These are phyloP conservation scores for Hanseniaspora hatyaiensis DNA, from an alignment of 805 yeast species.

Conservation along the genomic window DNA sequence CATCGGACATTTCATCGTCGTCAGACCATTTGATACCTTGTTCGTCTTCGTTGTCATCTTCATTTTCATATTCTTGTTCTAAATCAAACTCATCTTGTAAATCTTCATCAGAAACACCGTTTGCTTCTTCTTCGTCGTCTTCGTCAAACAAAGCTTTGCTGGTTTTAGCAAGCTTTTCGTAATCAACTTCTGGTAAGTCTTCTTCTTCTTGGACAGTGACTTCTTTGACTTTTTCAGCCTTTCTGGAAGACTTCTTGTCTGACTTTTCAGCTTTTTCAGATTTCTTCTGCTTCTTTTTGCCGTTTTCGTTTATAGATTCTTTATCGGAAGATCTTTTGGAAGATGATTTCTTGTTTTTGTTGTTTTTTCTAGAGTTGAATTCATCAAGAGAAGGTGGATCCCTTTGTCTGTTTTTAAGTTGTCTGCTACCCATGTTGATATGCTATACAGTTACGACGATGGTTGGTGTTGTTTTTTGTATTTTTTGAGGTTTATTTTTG, in stretches of 20 bases:
- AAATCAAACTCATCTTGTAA: conserved; percentile 44
- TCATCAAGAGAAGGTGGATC: conserved; percentile 85
- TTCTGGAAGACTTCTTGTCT: conserved; percentile 19
- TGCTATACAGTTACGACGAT: not conserved
- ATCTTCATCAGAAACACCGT: conserved; percentile 22
- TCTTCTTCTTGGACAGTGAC: conserved; percentile 29
- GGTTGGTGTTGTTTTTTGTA: not conserved
- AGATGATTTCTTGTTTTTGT: conserved; percentile 31
- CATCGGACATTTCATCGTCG: conserved; percentile 43
- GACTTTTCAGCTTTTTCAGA: conserved; percentile 25
- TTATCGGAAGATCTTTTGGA: conserved; percentile 23
- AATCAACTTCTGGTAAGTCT: conserved; percentile 53
- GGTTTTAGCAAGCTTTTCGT: conserved; percentile 54
- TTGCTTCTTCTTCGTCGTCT: conserved; percentile 30
- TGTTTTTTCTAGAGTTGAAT: conserved; percentile 44
- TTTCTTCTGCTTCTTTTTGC: conserved; percentile 25
- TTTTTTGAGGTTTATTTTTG: no score
- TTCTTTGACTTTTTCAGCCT: conserved; percentile 19
- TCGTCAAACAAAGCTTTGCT: conserved; percentile 63
- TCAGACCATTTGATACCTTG: conserved; percentile 58
- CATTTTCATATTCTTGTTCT: conserved; percentile 43
- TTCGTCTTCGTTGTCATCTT: conserved; percentile 23
- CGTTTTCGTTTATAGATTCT: conserved; percentile 12
- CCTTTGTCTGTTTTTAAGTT: conserved; percentile 84
- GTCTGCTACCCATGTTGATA: conserved; percentile 65